Base-by-base conservation (phyloP, 2,329 filamentous ascomycete genomes). In the Microthyrium microscopicum region DNA sequence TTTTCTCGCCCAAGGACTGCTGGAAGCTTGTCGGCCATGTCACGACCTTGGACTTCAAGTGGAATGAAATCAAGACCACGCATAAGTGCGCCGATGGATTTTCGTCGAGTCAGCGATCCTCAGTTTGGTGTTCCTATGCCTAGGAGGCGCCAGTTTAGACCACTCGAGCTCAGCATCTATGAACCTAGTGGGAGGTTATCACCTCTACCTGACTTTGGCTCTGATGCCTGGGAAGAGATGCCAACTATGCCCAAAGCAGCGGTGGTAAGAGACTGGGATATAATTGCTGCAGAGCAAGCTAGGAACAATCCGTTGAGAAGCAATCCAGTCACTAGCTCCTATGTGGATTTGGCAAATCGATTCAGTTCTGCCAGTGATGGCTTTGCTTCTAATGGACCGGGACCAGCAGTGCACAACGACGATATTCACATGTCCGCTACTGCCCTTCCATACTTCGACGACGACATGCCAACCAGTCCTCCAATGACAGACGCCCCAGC, bases 111-210 rank as follows among this genome's bases (percentile, higher is more conserved):
- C 25, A 50, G 52, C 26, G 47, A 39, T 19, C 24, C 36, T 19
- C 47, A 19, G 41, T 51, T 3, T 46, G 54, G n/a, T n/a, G n/a
- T 22, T 44, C 39, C 34, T 42, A 33, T 33, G 47, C 45, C 45
- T 46, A 45, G 51, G 5, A 44, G 49, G 26, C 44, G 48, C 21
- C 53, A 49, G 39, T 56, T 56, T 36, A 44, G 49, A 18, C 55
- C 54, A 4, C 40, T 58, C 5, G 50, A 58, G 29, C 43, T 58
- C 2, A 55, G 52, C 9, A 56, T 58, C 21, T 57, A 56, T 33
- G 39, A 51, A 3, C 46, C 46, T 11, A 44, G 52, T 24, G 46
- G 48, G 5, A 43, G 49, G 21, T 44, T 58, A 3, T 56, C 53
- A 11, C 53, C 54, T 6, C 43, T 58, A 5, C 55, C 55, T 12